Base-by-base conservation (phyloP, 2,329 filamentous ascomycete species). In the Pseudogymnoascus sp. region DNA sequence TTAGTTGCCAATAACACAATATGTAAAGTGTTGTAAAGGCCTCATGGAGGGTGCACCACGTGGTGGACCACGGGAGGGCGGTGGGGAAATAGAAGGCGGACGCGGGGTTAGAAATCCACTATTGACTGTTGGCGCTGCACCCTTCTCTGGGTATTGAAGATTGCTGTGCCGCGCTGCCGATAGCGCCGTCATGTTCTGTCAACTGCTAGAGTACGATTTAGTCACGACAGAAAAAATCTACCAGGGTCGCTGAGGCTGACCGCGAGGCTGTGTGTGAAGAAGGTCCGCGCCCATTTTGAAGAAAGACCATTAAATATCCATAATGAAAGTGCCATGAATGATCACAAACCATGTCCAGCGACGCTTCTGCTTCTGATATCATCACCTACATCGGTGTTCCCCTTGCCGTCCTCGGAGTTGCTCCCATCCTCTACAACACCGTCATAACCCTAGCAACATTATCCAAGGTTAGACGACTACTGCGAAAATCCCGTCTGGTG, bases 351-450 rank as follows among this genome's bases (percentile, higher is more conserved):
- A 52, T 52, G 45, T 52, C 45, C 15, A 26, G n/a, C n/a, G 28
- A 52, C 19, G 13, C 34, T 6, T 73, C 71, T 5, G 70, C 76
- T 38, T 72, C 74, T 8, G 76, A 81, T 62, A 77, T 82, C 61
- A 81, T 82, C 69, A 81, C 79, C 21, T 81, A 79, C 61, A 76
- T 82, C 37, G 79, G 79, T 64, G 73, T 85, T 2, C 83, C 83
- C 2, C 72, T 85, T 15, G 82, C 79, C 1, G 76, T 84, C 2
- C 70, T 85, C 2, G 81, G 80, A 41, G 79, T 86, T 19, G 74
- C 86, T 5, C 84, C 84, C 0, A 86, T 86, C 57, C 74, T 87
- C 41, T 87, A 86, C 73, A 87, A 85, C 67, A 85, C 80, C 18
- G 73, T 82, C 59, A 76, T 79, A 23, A 84, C 82, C 2, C 77